These are phyloP conservation scores for Pseudozyma hubeiensis DNA, from an alignment of 1,284 basidiomycete genomes.

Conservation along the genomic window DNA sequence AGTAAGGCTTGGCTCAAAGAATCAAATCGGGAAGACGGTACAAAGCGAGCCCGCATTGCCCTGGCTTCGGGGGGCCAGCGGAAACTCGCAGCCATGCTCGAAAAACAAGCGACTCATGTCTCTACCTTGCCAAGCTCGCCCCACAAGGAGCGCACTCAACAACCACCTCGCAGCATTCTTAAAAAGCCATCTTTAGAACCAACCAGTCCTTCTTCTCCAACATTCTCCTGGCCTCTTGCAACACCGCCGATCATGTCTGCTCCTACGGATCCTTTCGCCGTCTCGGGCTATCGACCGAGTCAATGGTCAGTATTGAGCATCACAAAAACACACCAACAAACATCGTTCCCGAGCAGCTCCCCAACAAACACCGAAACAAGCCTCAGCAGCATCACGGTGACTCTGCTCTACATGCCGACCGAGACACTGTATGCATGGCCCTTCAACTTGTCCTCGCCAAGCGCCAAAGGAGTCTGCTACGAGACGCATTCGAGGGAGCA, in stretches of 20 bases:
- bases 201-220: background rate
- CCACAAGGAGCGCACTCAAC: slow-evolving; percentile 11
- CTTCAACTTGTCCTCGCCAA: slow-evolving; percentile 28
- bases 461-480: slow-evolving; percentile 38
- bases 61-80: too few species aligned
- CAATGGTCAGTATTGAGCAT: slow-evolving; percentile 33
- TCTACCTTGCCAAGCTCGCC: slow-evolving; percentile 19
- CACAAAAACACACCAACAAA: slow-evolving; percentile 15
- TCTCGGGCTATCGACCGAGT: slow-evolving; percentile 7
- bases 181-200: slow-evolving; percentile 22
- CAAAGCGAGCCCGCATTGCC: background rate
- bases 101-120: slow-evolving; percentile 16
- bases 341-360: background rate
- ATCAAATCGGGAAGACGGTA: too few species aligned
- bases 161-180: slow-evolving; percentile 27
- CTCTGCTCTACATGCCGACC: slow-evolving; percentile 28
- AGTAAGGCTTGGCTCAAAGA: too few species aligned
- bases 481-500: slow-evolving; percentile 16
- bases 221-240: slow-evolving; percentile 6
- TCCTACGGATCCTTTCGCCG: slow-evolving; percentile 1
- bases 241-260: slow-evolving; percentile 17
- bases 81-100: slow-evolving; percentile 15
- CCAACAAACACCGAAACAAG: background rate
- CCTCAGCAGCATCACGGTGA: slow-evolving; percentile 24
- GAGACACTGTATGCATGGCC: slow-evolving; percentile 44